Conservation (phyloP, 2,329 filamentous ascomycete genomes). For the Aspergillus transmontanensis region DNA sequence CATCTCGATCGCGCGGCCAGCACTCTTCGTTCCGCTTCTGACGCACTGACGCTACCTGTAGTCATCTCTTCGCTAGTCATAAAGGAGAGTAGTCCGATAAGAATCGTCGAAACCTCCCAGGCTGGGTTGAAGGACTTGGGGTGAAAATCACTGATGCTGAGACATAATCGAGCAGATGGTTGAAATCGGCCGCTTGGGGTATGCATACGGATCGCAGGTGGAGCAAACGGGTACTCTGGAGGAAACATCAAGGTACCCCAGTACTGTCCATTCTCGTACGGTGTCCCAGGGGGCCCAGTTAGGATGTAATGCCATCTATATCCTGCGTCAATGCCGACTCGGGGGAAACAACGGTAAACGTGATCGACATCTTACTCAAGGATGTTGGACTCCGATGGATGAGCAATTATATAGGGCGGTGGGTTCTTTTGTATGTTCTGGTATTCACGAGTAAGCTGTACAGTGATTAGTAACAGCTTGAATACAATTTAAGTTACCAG, state of each 20-base stretch:
- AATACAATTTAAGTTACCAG: not conserved
- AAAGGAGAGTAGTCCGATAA: constrained; percentile 91
- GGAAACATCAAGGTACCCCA: constrained; percentile 97
- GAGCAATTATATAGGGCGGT: constrained; percentile 83
- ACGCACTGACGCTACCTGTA: constrained; percentile 81
- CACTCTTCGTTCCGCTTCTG: constrained; percentile 73
- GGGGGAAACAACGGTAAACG: not conserved
- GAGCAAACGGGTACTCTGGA: constrained; percentile 94
- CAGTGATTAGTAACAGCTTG: constrained; percentile 12
- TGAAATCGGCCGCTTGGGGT: constrained; percentile 95
- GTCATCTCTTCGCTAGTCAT: constrained; percentile 99
- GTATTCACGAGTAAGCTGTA: constrained; percentile 65
- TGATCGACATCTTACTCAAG: constrained; percentile 70
- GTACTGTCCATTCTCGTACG: constrained; percentile 93
- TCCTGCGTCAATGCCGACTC: not conserved
- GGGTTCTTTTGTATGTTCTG: constrained; percentile 71
- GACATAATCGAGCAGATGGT: constrained; percentile 84
- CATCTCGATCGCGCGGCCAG: constrained; percentile 79
- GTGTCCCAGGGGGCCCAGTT: constrained; percentile 89
- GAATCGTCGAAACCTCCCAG: constrained; percentile 96
- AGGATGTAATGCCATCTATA: constrained; percentile 90
- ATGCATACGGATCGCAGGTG: constrained; percentile 98
- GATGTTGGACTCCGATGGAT: constrained; percentile 88
- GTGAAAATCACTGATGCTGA: constrained; percentile 97
- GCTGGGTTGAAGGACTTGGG: constrained; percentile 97